Evolutionary conservation across 148 eudicot species (phyloP).

Genomic region (Selenicereus undatus): DNA sequence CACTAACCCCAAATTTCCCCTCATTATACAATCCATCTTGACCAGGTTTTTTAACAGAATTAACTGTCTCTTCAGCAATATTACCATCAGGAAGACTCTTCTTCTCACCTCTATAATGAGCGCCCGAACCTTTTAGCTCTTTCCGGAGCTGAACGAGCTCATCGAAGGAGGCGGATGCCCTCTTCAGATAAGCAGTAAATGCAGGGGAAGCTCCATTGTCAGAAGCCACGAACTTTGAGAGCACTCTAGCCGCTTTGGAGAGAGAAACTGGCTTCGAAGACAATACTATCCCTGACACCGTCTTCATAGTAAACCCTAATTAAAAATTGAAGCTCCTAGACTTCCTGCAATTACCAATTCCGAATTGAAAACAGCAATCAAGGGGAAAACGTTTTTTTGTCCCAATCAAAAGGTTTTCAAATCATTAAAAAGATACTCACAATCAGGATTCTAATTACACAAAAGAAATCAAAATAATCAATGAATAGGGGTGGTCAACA

Average conservation of each 20-base stretch:
- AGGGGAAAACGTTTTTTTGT: not conserved
- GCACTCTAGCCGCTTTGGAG: slow-evolving; percentile 45
- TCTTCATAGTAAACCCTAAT: slow-evolving; percentile 34
- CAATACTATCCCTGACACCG: slow-evolving; percentile 37
- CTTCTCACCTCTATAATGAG: slow-evolving; percentile 12
- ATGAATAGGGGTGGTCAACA: too few relatives aligned
- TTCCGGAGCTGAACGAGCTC: slow-evolving; percentile 42
- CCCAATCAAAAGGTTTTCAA: too few relatives aligned
- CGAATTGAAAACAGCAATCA: not conserved
- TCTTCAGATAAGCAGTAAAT: slow-evolving; percentile 41
- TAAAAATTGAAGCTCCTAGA: not conserved
- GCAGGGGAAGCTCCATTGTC: slow-evolving; percentile 58
- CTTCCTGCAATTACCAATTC: not conserved
- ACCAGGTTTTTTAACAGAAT: not conserved
- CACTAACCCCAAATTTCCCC: not conserved
- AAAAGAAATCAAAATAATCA: not conserved
- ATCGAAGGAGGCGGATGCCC: slow-evolving; percentile 42
- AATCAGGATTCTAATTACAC: not conserved
- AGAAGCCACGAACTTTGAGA: slow-evolving; percentile 36
- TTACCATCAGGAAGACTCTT: not conserved
- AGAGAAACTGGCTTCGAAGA: slow-evolving; percentile 41
- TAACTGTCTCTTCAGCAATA: slow-evolving; percentile 5
- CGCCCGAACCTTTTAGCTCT: slow-evolving; percentile 21
- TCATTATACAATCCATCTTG: slow-evolving; percentile 8
- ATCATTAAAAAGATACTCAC: too few relatives aligned